Percentiles rank a stretch among this genome's conserved stretches.
Conservation (phyloP, 768 basidiomycete genomes). For the Grammothele lineata region DNA sequence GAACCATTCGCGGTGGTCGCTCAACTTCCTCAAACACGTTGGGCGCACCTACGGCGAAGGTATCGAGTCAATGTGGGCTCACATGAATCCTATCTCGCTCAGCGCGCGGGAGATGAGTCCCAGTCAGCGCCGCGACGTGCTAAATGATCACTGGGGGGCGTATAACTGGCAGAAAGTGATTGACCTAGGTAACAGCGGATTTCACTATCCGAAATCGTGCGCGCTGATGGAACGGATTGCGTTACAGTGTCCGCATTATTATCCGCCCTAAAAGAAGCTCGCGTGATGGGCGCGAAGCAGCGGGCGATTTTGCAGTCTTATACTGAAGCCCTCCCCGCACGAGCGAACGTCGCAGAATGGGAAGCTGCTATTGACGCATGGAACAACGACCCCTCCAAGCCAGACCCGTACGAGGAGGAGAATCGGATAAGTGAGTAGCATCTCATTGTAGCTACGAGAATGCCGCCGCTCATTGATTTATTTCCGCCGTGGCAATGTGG, state of each 20-base stretch:
- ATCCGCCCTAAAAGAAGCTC: neutral
- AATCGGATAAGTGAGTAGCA: slow-evolving; percentile 3
- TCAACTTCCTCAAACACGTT: slow-evolving; percentile 21
- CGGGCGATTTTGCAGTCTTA: neutral
- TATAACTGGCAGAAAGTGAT: slow-evolving; percentile 29
- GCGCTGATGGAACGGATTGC: no score
- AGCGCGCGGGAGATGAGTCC: slow-evolving; percentile 16
- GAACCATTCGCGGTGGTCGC: slow-evolving; percentile 24
- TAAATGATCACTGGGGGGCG: slow-evolving; percentile 20
- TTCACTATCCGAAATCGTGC: slow-evolving; percentile 1
- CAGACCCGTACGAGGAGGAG: slow-evolving; percentile 18
- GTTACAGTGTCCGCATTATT: no score
- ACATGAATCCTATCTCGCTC: slow-evolving; percentile 6
- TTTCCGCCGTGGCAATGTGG: no score
- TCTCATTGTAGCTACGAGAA: neutral
- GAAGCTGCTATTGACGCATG: slow-evolving; percentile 4
- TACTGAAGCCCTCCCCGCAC: neutral
- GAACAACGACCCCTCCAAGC: slow-evolving; percentile 2
- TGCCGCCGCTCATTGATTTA: neutral
- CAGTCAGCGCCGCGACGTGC: slow-evolving; percentile 6
- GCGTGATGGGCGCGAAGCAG: neutral
- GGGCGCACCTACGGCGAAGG: slow-evolving; percentile 24
- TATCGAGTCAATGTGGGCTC: slow-evolving; percentile 19
- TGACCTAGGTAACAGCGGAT: neutral
- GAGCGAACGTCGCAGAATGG: neutral